phyloP scores from a whole-genome alignment of 2,329 filamentous ascomycete species.

The Sarocladium kiliense region DNA sequence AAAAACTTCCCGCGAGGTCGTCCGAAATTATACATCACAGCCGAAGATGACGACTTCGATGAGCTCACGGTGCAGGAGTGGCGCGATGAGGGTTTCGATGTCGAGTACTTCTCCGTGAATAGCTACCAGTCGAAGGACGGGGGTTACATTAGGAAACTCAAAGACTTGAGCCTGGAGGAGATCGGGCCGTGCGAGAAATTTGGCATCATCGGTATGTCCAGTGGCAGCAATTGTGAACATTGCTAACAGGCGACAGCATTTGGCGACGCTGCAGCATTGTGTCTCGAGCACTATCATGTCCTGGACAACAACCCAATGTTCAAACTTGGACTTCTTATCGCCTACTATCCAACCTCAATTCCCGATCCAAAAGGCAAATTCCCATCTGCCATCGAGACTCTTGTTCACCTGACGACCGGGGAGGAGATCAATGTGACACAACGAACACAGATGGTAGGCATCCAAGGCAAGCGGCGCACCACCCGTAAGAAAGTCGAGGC shows the following conservation, averaged over 20 bases:
- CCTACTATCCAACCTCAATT: constrained; percentile 39
- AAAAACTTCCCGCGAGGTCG: constrained; percentile 29
- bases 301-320: constrained; percentile 39
- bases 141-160: constrained; percentile 29
- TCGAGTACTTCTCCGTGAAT: constrained; percentile 36
- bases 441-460: constrained; percentile 37
- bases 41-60: constrained; percentile 38
- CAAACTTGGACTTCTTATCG: constrained; percentile 36
- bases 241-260: too few relatives aligned
- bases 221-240: too few relatives aligned
- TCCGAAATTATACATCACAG: constrained; percentile 37
- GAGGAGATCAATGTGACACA: constrained; percentile 35
- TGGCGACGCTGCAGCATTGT: constrained; percentile 36
- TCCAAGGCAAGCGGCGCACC: constrained; percentile 37
- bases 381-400: constrained; percentile 30
- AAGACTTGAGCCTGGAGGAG: constrained; percentile 24
- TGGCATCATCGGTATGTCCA: constrained; percentile 35
- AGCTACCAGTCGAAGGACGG: constrained; percentile 14
- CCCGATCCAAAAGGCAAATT: constrained; percentile 37
- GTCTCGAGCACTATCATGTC: constrained; percentile 39
- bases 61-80: constrained; percentile 29
- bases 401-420: constrained; percentile 35
- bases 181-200: constrained; percentile 37
- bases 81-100: constrained; percentile 37
- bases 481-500: constrained; percentile 26